Evolutionary conservation across 2,329 filamentous ascomycete genomes (phyloP), one percentile per base, ranked within the genome.

Genomic region (Diaporthe helianthi): DNA sequence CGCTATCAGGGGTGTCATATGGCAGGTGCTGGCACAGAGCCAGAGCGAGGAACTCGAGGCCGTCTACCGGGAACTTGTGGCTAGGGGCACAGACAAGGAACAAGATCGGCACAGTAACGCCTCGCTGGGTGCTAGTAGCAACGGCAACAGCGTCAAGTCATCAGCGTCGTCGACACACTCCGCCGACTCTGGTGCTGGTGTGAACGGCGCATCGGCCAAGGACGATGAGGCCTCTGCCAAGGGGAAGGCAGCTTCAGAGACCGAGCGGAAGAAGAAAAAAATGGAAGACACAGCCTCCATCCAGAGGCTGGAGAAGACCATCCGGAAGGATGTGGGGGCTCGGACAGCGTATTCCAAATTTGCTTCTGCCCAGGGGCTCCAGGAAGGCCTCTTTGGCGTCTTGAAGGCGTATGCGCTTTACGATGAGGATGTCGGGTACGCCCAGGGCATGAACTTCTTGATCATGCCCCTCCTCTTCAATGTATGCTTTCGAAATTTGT

Each of bases 401-500:
- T 99, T 96, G 83, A 99, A 98, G 80, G 94, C 96, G 1, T 99
- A 99, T 80, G 96, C 96, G 17, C 84, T 99, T 36, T 98, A 94
- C 75, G 96, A 99, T 76, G 94, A 97, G 76, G 92, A 86, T 9
- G 96, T 99, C 44, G 95, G 96, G 38, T 99, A 99, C 79, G 95
- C 97, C 0, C 96, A 99, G 80, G 96, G 96, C 77, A 98, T 99
- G 92, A 99, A 98, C 78, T 99, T 99, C 76, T 89, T 99, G 70
- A 92, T 94, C 60, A 98, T 98, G 94, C 96, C 97, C 29, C 80
- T 99, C 22, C 84, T 99, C 1, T 98, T 99, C 82, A 98, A 98
- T 78, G 90, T 92, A 82, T 84, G 90, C 79, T 7, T 41, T 9
- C 60, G 36, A 4, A 19, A 31, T 6, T 24, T 2, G 17, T 8